Conservation (phyloP, 1,284 basidiomycete species). For the Marasmius sp. region DNA sequence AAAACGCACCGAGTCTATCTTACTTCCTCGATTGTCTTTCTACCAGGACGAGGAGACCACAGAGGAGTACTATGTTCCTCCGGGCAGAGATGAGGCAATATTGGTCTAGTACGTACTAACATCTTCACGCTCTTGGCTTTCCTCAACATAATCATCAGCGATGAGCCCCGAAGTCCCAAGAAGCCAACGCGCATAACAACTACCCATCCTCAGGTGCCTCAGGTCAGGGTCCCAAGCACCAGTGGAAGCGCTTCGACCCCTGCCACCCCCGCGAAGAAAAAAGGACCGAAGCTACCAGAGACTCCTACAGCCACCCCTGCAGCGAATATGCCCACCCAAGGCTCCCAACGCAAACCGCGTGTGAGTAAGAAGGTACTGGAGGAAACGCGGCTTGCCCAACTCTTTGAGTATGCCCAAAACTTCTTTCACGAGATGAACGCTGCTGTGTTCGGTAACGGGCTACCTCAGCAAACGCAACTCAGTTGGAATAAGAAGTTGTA, state of each 20-base stretch:
- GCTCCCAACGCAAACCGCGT: conserved; percentile 27
- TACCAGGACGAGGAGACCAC: background rate
- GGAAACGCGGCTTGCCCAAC: conserved; percentile 43
- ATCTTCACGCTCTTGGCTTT: conserved; percentile 12
- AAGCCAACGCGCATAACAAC: conserved; percentile 38
- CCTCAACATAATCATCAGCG: conserved; percentile 23
- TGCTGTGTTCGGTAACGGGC: conserved; percentile 69
- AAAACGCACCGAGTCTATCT: background rate
- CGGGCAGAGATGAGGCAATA: background rate
- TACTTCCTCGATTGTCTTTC: background rate
- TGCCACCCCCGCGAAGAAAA: conserved; percentile 7
- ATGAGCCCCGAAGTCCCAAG: conserved; percentile 47
- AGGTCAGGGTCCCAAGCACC: conserved; percentile 4
- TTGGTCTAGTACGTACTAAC: background rate
- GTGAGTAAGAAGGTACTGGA: conserved; percentile 45
- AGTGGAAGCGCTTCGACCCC: background rate
- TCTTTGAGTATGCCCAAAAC: conserved; percentile 56
- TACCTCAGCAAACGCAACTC: conserved; percentile 66
- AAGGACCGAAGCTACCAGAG: conserved; percentile 2
- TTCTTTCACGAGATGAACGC: conserved; percentile 84
- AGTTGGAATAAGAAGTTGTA: conserved; percentile 73
- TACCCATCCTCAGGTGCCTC: background rate
- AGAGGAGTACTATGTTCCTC: background rate
- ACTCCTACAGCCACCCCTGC: conserved; percentile 1
- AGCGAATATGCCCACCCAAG: conserved; percentile 3